Evolutionary conservation across 441 rosid genomes (phyloP).

Genomic region (Populus tomentosa): DNA sequence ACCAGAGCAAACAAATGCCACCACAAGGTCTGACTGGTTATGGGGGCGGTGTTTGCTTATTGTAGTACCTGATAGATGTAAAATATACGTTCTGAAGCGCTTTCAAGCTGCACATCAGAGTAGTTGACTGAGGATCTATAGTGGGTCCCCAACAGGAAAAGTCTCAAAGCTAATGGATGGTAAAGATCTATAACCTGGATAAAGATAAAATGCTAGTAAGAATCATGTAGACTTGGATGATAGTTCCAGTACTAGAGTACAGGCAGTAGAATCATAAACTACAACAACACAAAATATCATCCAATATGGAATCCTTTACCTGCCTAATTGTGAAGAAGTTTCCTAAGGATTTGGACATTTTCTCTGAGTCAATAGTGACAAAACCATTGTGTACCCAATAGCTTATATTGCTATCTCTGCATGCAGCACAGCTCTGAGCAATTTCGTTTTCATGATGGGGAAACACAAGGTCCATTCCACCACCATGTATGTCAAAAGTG

Average conservation of each 20-base stretch:
- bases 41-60: not conserved
- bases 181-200: constrained; percentile 68
- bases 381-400: constrained; percentile 94
- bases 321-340: constrained; percentile 92
- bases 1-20: not conserved
- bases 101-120: constrained; percentile 72
- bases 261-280: not conserved
- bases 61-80: constrained; percentile 81
- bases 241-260: not conserved
- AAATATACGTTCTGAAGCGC: constrained; percentile 86
- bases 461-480: constrained; percentile 93
- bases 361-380: constrained; percentile 88
- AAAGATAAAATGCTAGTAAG: constrained; percentile 9
- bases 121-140: constrained; percentile 91
- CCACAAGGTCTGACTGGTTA: not conserved
- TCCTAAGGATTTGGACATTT: constrained; percentile 96
- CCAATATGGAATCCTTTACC: constrained; percentile 33
- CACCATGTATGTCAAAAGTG: constrained; percentile 89
- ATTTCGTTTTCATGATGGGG: constrained; percentile 97
- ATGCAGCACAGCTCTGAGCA: constrained; percentile 95
- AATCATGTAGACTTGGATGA: not conserved
- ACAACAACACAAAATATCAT: not conserved
- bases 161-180: constrained; percentile 80
- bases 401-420: constrained; percentile 59
- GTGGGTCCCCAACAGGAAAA: constrained; percentile 83